Evolutionary conservation across 2,329 filamentous ascomycete species (phyloP), one percentile per base, ranked within the genome.

Genomic region (Ceratocystis huliohia): DNA sequence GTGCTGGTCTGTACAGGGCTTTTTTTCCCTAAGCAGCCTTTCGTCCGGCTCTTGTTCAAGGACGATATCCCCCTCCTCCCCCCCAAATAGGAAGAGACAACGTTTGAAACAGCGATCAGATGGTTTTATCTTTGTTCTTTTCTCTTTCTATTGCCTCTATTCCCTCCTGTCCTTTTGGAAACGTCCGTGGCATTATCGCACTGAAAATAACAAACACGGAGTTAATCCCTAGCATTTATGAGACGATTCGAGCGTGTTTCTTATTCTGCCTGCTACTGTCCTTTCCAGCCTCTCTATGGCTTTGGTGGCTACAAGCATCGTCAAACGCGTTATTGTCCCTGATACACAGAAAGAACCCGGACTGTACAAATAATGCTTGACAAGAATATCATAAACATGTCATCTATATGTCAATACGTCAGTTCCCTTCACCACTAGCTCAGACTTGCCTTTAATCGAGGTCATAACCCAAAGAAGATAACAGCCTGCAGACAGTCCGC

Each of bases 381-480:
- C 5, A 4, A 64, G 17, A 13, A 64, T 10, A 15, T 50, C 46
- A 50, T 22, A 10, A 20, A 50, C 46, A 50, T 28, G 53, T 57
- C 53, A 57, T 57, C 15, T 15, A 57, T 57, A 57, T 30, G 53
- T n/a, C 53, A 57, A 13, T 13, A 20, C 10, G 20, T 53, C 59
- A 33, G 30, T 33, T 33, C 30, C 30, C 6, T 57, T 10, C 22
- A 30, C 44, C 45, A 44, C 64, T 73, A 77, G 80, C 83, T 85
- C 83, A 85, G 82, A 84, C 81, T 84, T 85, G 83, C 83, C 83
- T 85, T 85, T 68, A 81, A 80, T 65, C 75, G 70, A 77, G 80
- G 73, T 83, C 81, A 82, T 75, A 65, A 76, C 73, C 74, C 71
- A 75, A 7, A 13, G 22, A 30, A 22, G 33, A 68, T 65, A 66